Evolutionary conservation across 805 yeast species (phyloP), one percentile per base, ranked within the genome.

Genomic region (Barnettozyma populi): DNA sequence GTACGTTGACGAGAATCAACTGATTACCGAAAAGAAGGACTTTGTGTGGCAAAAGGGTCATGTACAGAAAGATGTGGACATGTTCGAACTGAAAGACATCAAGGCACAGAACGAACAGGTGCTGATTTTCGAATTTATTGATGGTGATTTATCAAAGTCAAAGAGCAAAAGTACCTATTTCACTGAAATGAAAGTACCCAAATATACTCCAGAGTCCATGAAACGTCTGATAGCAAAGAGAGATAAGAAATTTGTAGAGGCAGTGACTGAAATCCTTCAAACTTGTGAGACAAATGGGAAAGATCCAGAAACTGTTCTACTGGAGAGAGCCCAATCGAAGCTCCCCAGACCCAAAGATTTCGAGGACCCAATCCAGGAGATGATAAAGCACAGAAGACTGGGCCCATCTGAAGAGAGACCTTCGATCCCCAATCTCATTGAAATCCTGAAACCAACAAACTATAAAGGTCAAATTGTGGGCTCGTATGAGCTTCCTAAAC

Each of bases 1-100:
- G 44, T 90, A 86, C 61, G 81, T 85, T 39, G 96, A 90, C 62
- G 89, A 84, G 60, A 83, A 84, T 57, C 90, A 82, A 55, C 59
- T 81, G 10, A 63, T 62, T 6, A 59, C 64, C 3, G 73, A 68
- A 49, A 60, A 67, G 32, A 68, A 69, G 51, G 61, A 62, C 36
- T 68, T 65, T 53, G 64, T 62, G 39, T 68, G 65, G 54, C 63
- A 66, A 4, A 61, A 65, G 39, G 86, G 85, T 3, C 81, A 70
- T 44, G 70, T 78, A 36, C 84, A 80, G 55, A 76, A 78, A 41
- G 80, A 78, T 36, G 65, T 69, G 10, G 84, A 79, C 58, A 68
- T 77, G 36, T 77, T 71, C 47, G 70, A 76, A 41, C 65, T 79
- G 19, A 74, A 77, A 50, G 68, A 68, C 11, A 62, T 62, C 13